A percentile compares a stretch with the other conserved stretches of the same genome.
These are phyloP conservation scores for Cladosporium cucumerinum DNA, from an alignment of 2,329 filamentous ascomycete species.

Conservation along the genomic window DNA sequence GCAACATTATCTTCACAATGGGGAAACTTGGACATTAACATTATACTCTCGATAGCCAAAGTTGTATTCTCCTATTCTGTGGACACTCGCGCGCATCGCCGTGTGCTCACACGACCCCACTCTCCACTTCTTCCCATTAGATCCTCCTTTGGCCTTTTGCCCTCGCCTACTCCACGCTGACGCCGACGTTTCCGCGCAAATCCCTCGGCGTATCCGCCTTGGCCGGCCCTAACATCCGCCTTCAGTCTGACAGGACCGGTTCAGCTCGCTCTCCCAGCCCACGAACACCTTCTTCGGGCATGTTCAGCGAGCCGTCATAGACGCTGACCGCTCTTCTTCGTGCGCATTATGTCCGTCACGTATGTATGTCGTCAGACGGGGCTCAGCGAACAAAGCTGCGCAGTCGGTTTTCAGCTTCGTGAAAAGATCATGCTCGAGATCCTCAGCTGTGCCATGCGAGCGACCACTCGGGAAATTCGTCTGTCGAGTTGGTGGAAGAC, in stretches of 20 bases:
- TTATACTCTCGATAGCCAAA: not conserved
- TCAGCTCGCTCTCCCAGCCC: constrained; percentile 8
- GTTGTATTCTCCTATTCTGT: not conserved
- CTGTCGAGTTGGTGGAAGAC: not conserved
- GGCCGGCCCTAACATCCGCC: constrained; percentile 4
- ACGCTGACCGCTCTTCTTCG: constrained; percentile 1
- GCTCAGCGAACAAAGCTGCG: not conserved
- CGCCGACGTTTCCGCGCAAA: not conserved
- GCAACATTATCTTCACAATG: not conserved
- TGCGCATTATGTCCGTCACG: constrained; percentile 5
- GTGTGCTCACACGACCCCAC: not conserved
- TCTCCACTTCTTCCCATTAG: not conserved
- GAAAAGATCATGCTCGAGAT: not conserved
- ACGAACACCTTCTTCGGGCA: not conserved
- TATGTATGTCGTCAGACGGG: constrained; percentile 6
- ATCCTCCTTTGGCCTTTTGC: not conserved
- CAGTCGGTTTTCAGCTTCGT: not conserved
- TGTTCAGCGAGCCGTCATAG: constrained; percentile 2
- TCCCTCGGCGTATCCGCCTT: not conserved
- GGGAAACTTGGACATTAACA: not conserved
- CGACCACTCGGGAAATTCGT: not conserved
- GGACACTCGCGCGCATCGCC: not conserved
- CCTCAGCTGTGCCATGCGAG: not conserved
- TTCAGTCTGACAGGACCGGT: constrained; percentile 5
- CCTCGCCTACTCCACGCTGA: not conserved